Percentiles rank a stretch among this genome's conserved stretches.
Conservation (phyloP, 2,329 filamentous ascomycete species). For the Ophiocordyceps camponoti-leonardi region DNA sequence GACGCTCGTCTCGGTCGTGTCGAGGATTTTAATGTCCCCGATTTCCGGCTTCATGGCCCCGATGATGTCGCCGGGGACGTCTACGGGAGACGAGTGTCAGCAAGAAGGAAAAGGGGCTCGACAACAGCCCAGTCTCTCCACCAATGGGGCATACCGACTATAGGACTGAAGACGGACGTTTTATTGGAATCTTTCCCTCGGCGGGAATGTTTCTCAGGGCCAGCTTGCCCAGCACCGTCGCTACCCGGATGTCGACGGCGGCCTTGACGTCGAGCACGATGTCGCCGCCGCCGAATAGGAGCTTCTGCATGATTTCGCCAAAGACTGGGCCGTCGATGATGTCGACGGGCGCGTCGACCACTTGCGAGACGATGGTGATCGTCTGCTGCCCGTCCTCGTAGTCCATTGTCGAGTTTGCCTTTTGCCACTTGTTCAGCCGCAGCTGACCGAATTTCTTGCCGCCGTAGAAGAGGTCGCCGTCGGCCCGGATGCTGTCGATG, state of each 20-base stretch:
- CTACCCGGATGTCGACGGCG: conserved; percentile 64
- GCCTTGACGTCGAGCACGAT: conserved; percentile 63
- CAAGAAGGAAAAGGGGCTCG: not conserved
- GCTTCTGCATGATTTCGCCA: conserved; percentile 59
- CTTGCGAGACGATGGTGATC: conserved; percentile 57
- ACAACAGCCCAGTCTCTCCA: not conserved
- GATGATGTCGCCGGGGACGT: conserved; percentile 36
- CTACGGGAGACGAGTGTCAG: conserved; percentile 18
- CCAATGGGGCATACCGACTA: conserved; percentile 9
- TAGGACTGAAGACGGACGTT: conserved; percentile 55
- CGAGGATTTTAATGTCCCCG: conserved; percentile 51
- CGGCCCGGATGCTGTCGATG: conserved; percentile 59
- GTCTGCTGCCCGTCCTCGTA: conserved; percentile 36
- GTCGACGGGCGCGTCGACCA: conserved; percentile 64
- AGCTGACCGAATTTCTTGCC: conserved; percentile 64
- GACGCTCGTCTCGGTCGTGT: conserved; percentile 56
- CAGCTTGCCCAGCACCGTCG: conserved; percentile 67
- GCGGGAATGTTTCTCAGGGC: conserved; percentile 70
- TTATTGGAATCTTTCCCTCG: conserved; percentile 74
- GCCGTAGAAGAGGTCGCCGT: conserved; percentile 67
- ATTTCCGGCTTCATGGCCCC: conserved; percentile 41
- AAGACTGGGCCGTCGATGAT: conserved; percentile 71
- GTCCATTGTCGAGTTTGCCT: conserved; percentile 61
- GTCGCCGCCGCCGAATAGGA: conserved; percentile 56
- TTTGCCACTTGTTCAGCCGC: conserved; percentile 66